These are phyloP conservation scores for Cyberlindnera bimundalis DNA, from an alignment of 805 yeast genomes.

Conservation along the genomic window DNA sequence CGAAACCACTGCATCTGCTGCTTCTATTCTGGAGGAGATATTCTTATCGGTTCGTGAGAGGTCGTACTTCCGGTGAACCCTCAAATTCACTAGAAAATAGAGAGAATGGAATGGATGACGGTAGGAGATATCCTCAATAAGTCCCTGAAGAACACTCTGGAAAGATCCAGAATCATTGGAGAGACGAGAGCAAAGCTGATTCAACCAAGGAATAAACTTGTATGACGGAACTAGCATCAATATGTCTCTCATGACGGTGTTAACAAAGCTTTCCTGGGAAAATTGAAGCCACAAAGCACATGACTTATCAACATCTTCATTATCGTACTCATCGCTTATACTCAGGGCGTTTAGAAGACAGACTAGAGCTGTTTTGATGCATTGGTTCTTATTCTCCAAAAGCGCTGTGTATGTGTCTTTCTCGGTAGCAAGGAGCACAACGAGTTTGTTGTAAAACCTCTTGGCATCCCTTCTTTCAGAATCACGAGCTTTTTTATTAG, in stretches of 20 bases:
- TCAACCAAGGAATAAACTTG: constrained; percentile 75
- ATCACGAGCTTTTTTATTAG: constrained; percentile 37
- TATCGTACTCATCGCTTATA: constrained; percentile 40
- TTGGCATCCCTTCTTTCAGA: constrained; percentile 51
- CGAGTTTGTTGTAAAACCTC: constrained; percentile 47
- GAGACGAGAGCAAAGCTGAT: constrained; percentile 74
- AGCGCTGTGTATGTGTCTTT: constrained; percentile 40
- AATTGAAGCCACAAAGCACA: constrained; percentile 82
- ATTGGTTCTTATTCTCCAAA: constrained; percentile 35
- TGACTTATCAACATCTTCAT: constrained; percentile 66
- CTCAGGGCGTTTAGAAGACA: constrained; percentile 58
- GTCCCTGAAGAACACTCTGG: constrained; percentile 47
- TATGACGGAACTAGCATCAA: constrained; percentile 47
- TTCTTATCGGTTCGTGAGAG: constrained; percentile 33
- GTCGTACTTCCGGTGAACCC: constrained; percentile 39
- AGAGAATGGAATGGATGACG: constrained; percentile 73
- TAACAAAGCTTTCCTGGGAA: constrained; percentile 42
- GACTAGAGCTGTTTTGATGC: constrained; percentile 51
- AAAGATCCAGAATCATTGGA: constrained; percentile 46
- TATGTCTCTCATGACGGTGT: constrained; percentile 35
- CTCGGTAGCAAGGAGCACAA: constrained; percentile 48
- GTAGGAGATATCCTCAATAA: constrained; percentile 45
- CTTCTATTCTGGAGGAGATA: constrained; percentile 43
- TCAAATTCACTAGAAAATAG: constrained; percentile 57
- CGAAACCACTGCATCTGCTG: constrained; percentile 49